Percentiles rank a stretch among this genome's conserved stretches.
Conservation (phyloP, 2,329 filamentous ascomycete genomes). For the Chrysoporthe deuterocubensis region DNA sequence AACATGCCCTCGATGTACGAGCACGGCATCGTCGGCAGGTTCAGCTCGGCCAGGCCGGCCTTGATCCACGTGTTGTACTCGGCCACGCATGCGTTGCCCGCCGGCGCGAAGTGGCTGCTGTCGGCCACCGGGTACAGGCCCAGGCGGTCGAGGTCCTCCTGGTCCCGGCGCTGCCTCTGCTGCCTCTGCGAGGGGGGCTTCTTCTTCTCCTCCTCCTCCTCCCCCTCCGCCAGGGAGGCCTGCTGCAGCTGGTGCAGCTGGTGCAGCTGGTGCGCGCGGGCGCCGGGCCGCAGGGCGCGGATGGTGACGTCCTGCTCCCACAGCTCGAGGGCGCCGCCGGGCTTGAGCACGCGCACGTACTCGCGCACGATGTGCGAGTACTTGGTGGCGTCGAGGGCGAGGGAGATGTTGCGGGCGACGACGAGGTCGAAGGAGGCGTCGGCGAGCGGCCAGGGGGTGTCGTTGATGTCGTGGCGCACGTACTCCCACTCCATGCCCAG, state of each 20-base stretch:
- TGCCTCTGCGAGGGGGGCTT: conserved; percentile 47
- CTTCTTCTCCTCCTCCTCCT: not conserved
- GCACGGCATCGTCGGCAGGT: conserved; percentile 60
- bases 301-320: conserved; percentile 69
- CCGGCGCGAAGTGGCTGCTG: conserved; percentile 61
- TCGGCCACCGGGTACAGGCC: conserved; percentile 44
- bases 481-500: conserved; percentile 50
- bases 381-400: conserved; percentile 56
- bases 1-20: conserved; percentile 58
- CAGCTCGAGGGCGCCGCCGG: conserved; percentile 64
- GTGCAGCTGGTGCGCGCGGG: conserved; percentile 42
- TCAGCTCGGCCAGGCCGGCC: conserved; percentile 59
- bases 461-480: conserved; percentile 64
- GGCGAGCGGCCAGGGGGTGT: conserved; percentile 52
- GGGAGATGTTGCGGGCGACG: conserved; percentile 21
- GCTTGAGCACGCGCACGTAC: conserved; percentile 60
- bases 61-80: conserved; percentile 65
- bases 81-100: conserved; percentile 64
- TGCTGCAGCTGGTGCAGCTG: too few relatives aligned
- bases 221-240: conserved; percentile 23
- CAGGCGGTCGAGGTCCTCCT: conserved; percentile 36
- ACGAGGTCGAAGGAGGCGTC: conserved; percentile 24
- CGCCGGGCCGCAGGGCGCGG: conserved; percentile 55
- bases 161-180: conserved; percentile 47
- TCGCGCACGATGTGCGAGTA: conserved; percentile 65